A percentile compares a stretch with the other conserved stretches of the same genome.
These are phyloP conservation scores for Candida coquimbonensis DNA, from an alignment of 805 yeast species.

Conservation along the genomic window DNA sequence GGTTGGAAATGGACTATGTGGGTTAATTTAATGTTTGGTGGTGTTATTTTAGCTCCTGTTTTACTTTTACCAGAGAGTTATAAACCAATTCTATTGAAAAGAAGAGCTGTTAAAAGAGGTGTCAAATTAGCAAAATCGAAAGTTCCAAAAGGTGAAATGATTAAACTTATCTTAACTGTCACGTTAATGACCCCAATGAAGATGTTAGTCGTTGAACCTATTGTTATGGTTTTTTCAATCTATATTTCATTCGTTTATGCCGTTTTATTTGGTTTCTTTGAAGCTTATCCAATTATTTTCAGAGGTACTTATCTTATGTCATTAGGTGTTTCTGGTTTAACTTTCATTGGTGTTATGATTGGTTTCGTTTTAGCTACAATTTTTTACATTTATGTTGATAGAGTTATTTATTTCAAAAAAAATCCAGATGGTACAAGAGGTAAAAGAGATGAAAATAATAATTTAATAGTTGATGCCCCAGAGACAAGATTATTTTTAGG, in stretches of 20 bases:
- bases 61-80: constrained; percentile 60
- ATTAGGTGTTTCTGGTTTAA: constrained; percentile 56
- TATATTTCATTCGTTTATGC: constrained; percentile 74
- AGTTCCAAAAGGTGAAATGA: constrained; percentile 28
- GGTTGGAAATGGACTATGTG: constrained; percentile 70
- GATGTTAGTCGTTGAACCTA: constrained; percentile 70
- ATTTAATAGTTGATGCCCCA: constrained; percentile 47
- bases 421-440: constrained; percentile 60
- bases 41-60: constrained; percentile 41
- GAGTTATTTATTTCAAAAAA: constrained; percentile 42
- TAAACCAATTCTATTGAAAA: constrained; percentile 54
- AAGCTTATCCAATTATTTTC: constrained; percentile 71
- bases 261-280: constrained; percentile 72
- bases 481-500: constrained; percentile 55
- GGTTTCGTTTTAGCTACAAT: constrained; percentile 55
- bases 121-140: constrained; percentile 35
- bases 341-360: constrained; percentile 66
- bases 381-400: constrained; percentile 45
- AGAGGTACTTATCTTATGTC: constrained; percentile 55
- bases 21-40: constrained; percentile 66
- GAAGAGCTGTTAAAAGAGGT: constrained; percentile 57
- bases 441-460: constrained; percentile 41
- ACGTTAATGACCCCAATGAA: constrained; percentile 57
- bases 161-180: constrained; percentile 39
- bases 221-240: constrained; percentile 60